A percentile compares a stretch with the other conserved stretches of the same genome.
These are phyloP conservation scores for Quercus aquifolioides DNA, from an alignment of 306 rosid genomes.

Conservation along the genomic window DNA sequence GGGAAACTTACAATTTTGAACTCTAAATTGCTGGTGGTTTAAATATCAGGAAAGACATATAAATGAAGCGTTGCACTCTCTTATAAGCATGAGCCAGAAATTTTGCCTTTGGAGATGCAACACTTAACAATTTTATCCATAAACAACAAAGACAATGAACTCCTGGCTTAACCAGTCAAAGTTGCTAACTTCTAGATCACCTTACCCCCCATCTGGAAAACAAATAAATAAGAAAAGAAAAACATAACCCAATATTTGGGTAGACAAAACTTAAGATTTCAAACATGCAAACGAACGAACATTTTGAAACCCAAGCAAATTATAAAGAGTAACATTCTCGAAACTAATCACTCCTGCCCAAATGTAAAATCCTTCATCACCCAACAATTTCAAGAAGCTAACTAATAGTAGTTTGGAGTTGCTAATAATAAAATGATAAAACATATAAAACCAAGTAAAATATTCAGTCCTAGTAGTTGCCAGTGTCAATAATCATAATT, in stretches of 20 bases:
- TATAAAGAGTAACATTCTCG: not conserved
- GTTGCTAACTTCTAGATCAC: not conserved
- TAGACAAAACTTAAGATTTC: not conserved
- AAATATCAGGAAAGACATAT: not conserved
- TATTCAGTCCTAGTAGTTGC: not conserved
- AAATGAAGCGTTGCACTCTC: not conserved
- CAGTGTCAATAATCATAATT: not conserved
- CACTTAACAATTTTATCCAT: not conserved
- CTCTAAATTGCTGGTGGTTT: not conserved
- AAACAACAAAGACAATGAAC: not conserved
- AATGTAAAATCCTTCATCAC: conserved; percentile 1
- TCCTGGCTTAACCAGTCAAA: not conserved
- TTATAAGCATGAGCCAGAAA: not conserved
- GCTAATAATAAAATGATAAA: not conserved
- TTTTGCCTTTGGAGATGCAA: not conserved
- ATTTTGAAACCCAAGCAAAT: conserved; percentile 1
- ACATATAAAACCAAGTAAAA: not conserved
- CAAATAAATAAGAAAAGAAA: not conserved
- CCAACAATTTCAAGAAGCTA: not conserved
- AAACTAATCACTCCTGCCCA: not conserved
- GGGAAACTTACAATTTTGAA: not conserved
- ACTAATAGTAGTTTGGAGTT: not conserved
- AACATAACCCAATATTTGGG: not conserved
- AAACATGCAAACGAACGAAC: not conserved
- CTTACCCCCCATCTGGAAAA: not conserved